Conservation (phyloP, 2,329 filamentous ascomycete species). For the Xylariales sp. region DNA sequence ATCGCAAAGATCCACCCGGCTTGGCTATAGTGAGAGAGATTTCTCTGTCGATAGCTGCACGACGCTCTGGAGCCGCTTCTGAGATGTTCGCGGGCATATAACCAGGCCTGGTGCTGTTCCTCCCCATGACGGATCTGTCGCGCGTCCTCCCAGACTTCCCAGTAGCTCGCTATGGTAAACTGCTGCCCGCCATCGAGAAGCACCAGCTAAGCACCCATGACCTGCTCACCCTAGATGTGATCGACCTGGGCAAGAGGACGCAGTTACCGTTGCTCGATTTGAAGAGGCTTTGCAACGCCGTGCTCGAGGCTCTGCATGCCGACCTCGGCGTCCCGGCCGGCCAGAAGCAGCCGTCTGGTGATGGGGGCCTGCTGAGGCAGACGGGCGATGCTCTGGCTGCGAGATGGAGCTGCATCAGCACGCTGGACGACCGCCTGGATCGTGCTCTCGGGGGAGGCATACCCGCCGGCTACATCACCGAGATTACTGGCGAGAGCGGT, state of each 20-base stretch:
- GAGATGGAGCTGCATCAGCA: constrained; percentile 64
- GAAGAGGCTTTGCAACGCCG: constrained; percentile 63
- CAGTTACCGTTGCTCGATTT: constrained; percentile 77
- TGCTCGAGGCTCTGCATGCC: constrained; percentile 63
- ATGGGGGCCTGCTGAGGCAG: constrained; percentile 24
- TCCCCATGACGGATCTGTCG: constrained; percentile 78
- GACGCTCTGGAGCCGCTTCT: too few species aligned
- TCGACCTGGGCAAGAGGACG: constrained; percentile 82
- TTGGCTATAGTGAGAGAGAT: too few species aligned
- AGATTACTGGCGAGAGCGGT: constrained; percentile 89
- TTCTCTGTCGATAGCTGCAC: too few species aligned
- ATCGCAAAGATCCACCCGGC: too few species aligned
- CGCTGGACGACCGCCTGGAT: constrained; percentile 72
- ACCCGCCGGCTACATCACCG: constrained; percentile 75
- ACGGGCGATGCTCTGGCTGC: constrained; percentile 32
- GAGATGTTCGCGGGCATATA: too few species aligned
- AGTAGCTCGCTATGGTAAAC: constrained; percentile 63
- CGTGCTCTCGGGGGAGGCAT: constrained; percentile 70
- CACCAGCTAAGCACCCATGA: constrained; percentile 75
- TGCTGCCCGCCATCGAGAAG: constrained; percentile 76
- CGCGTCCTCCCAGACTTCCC: constrained; percentile 78
- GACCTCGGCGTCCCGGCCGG: constrained; percentile 42
- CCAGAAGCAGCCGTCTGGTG: constrained; percentile 7
- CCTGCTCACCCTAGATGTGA: constrained; percentile 76
- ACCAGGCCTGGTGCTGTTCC: constrained; percentile 2